phyloP scores from a whole-genome alignment of 306 rosid species.

The Lagenaria siceraria region DNA sequence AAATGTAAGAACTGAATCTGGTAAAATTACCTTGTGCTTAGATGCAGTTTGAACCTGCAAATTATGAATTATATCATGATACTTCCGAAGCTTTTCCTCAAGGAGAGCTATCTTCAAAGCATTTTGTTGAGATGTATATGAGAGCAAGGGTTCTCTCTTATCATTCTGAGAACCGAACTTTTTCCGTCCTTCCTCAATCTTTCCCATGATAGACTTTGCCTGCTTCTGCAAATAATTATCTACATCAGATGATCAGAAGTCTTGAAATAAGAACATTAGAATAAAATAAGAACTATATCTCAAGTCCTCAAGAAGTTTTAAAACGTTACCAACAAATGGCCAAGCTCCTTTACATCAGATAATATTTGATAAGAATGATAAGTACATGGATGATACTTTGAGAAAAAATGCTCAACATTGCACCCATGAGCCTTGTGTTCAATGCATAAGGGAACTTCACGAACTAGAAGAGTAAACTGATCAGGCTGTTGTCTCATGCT shows the following conservation, averaged over 20 bases:
- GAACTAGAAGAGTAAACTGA: conserved; percentile 65
- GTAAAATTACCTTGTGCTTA: conserved; percentile 41
- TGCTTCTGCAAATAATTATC: conserved; percentile 40
- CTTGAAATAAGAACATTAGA: conserved; percentile 9
- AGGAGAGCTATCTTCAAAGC: conserved; percentile 29
- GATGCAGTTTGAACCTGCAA: conserved; percentile 55
- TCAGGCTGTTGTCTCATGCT: conserved; percentile 52
- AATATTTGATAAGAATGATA: conserved; percentile 59
- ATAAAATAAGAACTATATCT: neutral
- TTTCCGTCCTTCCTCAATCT: conserved; percentile 36
- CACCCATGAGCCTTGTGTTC: conserved; percentile 54
- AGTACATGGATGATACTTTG: conserved; percentile 46
- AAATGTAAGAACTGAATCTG: neutral
- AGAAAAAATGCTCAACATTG: conserved; percentile 62
- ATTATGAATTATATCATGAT: conserved; percentile 50
- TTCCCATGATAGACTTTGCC: conserved; percentile 41
- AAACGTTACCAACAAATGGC: conserved; percentile 43
- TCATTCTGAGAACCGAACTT: conserved; percentile 16
- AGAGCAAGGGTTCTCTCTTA: conserved; percentile 29
- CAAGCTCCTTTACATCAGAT: conserved; percentile 43
- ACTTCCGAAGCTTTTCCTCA: conserved; percentile 59
- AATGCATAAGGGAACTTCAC: conserved; percentile 67
- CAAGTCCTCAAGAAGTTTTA: neutral
- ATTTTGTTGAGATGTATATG: conserved; percentile 23
- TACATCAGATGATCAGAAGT: conserved; percentile 13